A percentile compares a stretch with the other conserved stretches of the same genome.
Conservation (phyloP, 2,329 filamentous ascomycete species). For the Cladobotryum protrusum region DNA sequence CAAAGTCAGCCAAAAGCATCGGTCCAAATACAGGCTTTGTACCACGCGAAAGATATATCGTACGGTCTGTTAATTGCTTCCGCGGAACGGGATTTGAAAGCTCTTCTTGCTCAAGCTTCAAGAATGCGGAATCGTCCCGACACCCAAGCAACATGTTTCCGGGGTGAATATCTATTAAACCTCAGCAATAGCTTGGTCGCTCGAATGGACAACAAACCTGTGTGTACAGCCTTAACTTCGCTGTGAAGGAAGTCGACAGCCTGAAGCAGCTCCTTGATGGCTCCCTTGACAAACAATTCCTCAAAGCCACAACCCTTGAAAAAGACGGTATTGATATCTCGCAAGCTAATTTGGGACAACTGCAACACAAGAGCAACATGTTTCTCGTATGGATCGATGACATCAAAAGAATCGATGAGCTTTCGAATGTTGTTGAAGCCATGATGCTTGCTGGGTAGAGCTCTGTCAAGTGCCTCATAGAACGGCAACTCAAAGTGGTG, state of each 20-base stretch:
- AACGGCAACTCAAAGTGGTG: constrained; percentile 19
- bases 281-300: constrained; percentile 22
- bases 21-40: constrained; percentile 20
- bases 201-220: constrained; percentile 18
- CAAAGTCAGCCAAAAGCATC: constrained; percentile 24
- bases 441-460: constrained; percentile 7
- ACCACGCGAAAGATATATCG: constrained; percentile 22
- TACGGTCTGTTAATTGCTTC: constrained; percentile 15
- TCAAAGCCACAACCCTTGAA: constrained; percentile 18
- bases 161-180: constrained; percentile 19
- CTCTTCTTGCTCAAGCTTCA: constrained; percentile 18
- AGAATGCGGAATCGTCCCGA: constrained; percentile 17
- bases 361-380: constrained; percentile 20
- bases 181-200: too few relatives aligned
- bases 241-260: constrained; percentile 30
- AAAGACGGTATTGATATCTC: constrained; percentile 27
- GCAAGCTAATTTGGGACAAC: constrained; percentile 23
- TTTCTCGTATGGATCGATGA: constrained; percentile 15
- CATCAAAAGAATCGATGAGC: constrained; percentile 17
- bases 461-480: constrained; percentile 13
- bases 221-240: constrained; percentile 26
- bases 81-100: constrained; percentile 18
- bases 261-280: constrained; percentile 21
- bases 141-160: constrained; percentile 20
- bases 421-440: constrained; percentile 16